These are phyloP conservation scores for Cercospora sojina DNA, from an alignment of 2,329 filamentous ascomycete genomes.

Conservation along the genomic window DNA sequence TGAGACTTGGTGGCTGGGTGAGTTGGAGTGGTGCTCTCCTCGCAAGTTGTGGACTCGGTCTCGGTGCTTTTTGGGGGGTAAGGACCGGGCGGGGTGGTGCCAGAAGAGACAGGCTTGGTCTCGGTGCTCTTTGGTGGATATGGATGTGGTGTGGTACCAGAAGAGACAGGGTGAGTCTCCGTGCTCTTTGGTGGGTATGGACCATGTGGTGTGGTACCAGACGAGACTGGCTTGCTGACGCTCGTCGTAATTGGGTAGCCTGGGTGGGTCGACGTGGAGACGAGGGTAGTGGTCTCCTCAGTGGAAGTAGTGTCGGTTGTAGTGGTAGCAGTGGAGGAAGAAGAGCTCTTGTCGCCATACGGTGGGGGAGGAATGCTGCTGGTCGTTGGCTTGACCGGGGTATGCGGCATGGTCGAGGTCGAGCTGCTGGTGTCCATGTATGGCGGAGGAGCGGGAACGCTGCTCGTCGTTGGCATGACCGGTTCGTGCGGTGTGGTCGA, in stretches of 20 bases:
- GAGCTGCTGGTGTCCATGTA: not conserved
- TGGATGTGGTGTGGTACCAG: not conserved
- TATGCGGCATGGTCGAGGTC: not conserved
- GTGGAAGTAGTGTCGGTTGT: slow-evolving; percentile 3
- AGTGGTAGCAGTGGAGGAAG: not conserved
- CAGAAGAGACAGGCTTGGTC: not conserved
- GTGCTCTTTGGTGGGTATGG: not conserved
- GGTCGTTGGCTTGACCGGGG: not conserved
- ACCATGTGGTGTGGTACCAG: not conserved
- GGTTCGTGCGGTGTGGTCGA: not conserved
- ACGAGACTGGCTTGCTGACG: not conserved
- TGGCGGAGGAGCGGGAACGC: not conserved
- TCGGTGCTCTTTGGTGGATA: not conserved
- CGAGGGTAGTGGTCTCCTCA: slow-evolving; percentile 6
- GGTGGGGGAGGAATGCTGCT: not conserved
- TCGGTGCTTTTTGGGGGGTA: not conserved
- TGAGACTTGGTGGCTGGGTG: not conserved
- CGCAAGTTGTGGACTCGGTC: not conserved
- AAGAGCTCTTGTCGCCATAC: not conserved
- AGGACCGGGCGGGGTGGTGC: not conserved
- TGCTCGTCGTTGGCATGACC: not conserved
- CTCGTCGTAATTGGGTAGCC: slow-evolving; percentile 2
- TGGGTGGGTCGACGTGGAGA: not conserved
- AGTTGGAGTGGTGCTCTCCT: not conserved
- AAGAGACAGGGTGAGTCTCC: not conserved